These are phyloP conservation scores for Neurospora sp. DNA, from an alignment of 495 filamentous ascomycete species.

Conservation along the genomic window DNA sequence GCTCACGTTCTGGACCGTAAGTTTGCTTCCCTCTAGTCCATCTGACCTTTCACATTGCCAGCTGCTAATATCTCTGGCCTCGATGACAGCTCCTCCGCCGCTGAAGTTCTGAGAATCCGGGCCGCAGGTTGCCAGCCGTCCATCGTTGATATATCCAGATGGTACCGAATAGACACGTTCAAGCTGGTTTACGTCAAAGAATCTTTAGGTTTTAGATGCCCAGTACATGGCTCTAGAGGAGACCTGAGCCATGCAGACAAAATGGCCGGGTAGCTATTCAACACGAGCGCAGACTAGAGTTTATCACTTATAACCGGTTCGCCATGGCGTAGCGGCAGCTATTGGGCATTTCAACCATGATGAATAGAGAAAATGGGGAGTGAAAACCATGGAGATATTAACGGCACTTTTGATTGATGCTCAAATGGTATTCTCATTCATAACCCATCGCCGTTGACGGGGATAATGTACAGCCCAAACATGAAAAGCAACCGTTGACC, in stretches of 20 bases:
- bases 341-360: background rate
- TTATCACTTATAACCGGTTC: background rate
- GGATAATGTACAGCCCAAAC: slow-evolving; percentile 91
- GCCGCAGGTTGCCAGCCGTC: background rate
- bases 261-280: background rate
- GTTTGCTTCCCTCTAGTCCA: slow-evolving; percentile 23
- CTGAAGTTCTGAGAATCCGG: slow-evolving; percentile 31
- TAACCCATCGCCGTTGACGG: slow-evolving; percentile 58
- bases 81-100: slow-evolving; percentile 29
- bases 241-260: background rate
- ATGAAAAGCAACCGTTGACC: slow-evolving; percentile 64
- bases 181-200: background rate
- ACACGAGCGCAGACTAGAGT: background rate
- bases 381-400: background rate
- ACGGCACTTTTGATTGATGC: slow-evolving; percentile 7
- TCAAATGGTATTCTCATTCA: slow-evolving; percentile 44
- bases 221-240: background rate
- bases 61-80: slow-evolving; percentile 7
- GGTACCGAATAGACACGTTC: background rate
- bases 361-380: background rate
- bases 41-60: background rate
- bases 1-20: slow-evolving; percentile 68
- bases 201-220: background rate
- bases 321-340: background rate
- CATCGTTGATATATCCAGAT: background rate